Conservation (phyloP, 441 rosid genomes). For the Gossypium gossypioides region DNA sequence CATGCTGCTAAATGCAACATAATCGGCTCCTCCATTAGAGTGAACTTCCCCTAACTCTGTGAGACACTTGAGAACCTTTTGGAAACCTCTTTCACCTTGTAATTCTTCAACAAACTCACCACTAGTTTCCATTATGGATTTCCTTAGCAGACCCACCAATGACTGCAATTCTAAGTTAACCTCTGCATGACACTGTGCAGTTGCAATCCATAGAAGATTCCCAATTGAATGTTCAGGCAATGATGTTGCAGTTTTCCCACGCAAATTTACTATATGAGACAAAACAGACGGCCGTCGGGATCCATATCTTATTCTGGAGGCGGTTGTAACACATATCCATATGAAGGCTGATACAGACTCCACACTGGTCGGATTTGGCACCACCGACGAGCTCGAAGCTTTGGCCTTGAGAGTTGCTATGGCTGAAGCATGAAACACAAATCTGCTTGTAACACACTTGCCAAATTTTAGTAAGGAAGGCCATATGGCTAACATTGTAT, state of each 20-base stretch:
- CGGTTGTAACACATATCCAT: constrained; percentile 21
- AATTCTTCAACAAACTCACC: constrained; percentile 15
- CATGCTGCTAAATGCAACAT: constrained; percentile 29
- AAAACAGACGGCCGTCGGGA: neutral
- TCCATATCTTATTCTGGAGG: constrained; percentile 1
- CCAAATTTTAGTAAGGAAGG: constrained; percentile 16
- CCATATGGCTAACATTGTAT: constrained; percentile 19
- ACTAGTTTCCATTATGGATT: constrained; percentile 22
- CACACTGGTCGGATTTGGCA: constrained; percentile 23
- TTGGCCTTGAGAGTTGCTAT: constrained; percentile 24
- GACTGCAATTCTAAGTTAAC: constrained; percentile 12
- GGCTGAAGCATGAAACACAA: constrained; percentile 29
- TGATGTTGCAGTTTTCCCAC: neutral
- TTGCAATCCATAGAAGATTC: constrained; percentile 32
- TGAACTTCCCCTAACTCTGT: constrained; percentile 11
- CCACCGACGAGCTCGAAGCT: constrained; percentile 12
- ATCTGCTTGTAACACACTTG: constrained; percentile 32
- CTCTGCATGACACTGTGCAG: constrained; percentile 12
- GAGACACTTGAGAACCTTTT: constrained; percentile 17
- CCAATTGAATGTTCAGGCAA: constrained; percentile 19
- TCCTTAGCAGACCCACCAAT: constrained; percentile 26
- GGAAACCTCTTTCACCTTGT: constrained; percentile 15
- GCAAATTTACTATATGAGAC: neutral
- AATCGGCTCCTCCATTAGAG: constrained; percentile 19
- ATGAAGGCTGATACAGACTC: constrained; percentile 33